phyloP scores from a whole-genome alignment of 192 early-diverging fungal genomes.

The Coemansia sp. region DNA sequence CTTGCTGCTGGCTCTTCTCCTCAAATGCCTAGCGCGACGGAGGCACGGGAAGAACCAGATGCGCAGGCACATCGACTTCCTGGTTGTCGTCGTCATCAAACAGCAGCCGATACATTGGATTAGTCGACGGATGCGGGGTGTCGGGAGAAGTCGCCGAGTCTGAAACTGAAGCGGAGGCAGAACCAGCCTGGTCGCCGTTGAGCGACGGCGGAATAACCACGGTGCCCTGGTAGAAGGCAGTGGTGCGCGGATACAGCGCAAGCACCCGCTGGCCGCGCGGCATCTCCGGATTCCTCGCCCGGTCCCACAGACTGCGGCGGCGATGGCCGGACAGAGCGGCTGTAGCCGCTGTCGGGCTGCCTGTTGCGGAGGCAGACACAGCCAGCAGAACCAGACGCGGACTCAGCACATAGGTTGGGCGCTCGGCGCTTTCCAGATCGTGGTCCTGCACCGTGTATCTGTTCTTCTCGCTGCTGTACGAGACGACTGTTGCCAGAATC shows the following conservation, averaged over 20 bases:
- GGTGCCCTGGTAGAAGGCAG: slow-evolving; percentile 39
- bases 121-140: slow-evolving; percentile 17
- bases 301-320: slow-evolving; percentile 38
- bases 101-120: slow-evolving; percentile 47
- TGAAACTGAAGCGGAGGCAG: not conserved
- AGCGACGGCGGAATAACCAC: slow-evolving; percentile 43
- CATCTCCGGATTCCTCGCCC: slow-evolving; percentile 35
- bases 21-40: not conserved
- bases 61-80: slow-evolving; percentile 47
- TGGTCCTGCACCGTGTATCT: slow-evolving; percentile 51
- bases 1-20: not conserved
- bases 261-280: slow-evolving; percentile 34
- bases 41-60: slow-evolving; percentile 35
- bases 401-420: slow-evolving; percentile 37
- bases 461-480: slow-evolving; percentile 38
- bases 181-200: slow-evolving; percentile 9
- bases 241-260: slow-evolving; percentile 52
- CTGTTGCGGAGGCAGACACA: slow-evolving; percentile 3
- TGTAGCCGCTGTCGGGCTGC: not conserved
- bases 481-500: slow-evolving; percentile 43
- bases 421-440: slow-evolving; percentile 36
- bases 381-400: slow-evolving; percentile 42
- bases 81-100: slow-evolving; percentile 50
- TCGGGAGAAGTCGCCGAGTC: not conserved
- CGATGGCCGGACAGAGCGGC: not conserved